Percentiles rank a stretch among this genome's conserved stretches.
Conservation (phyloP, 2,329 filamentous ascomycete species). For the Lojkania enalia region DNA sequence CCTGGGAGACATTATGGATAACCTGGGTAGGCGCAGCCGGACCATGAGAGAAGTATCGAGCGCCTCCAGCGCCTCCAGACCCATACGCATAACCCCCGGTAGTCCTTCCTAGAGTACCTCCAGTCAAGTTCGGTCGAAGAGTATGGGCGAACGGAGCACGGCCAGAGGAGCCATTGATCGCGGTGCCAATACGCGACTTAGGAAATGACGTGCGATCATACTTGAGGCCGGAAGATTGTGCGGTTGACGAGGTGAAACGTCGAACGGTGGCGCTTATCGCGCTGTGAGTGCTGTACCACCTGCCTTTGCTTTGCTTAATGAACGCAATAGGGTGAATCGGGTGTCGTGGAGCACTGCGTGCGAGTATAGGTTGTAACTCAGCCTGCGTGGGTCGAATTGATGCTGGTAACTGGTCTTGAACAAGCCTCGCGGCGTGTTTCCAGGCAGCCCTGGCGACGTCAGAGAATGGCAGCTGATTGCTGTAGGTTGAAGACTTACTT, state of each 20-base stretch:
- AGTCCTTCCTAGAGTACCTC: constrained; percentile 79
- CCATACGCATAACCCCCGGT: constrained; percentile 87
- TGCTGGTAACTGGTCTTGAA: constrained; percentile 51
- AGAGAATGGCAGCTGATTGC: constrained; percentile 9
- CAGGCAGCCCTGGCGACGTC: constrained; percentile 49
- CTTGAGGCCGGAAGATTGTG: constrained; percentile 44
- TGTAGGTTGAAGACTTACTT: constrained; percentile 32
- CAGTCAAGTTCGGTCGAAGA: constrained; percentile 88
- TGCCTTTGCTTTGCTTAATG: constrained; percentile 65
- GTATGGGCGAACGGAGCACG: constrained; percentile 86
- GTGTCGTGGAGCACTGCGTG: constrained; percentile 59
- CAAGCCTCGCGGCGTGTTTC: constrained; percentile 51
- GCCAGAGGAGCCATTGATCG: constrained; percentile 66
- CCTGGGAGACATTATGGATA: constrained; percentile 91
- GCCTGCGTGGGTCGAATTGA: constrained; percentile 48
- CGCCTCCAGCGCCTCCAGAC: constrained; percentile 68
- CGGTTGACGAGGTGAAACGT: constrained; percentile 56
- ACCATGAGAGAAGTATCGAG: constrained; percentile 86
- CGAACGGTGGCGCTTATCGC: constrained; percentile 50
- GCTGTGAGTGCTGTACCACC: constrained; percentile 64
- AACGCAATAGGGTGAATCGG: constrained; percentile 64
- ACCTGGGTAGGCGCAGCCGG: constrained; percentile 87
- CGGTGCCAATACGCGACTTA: constrained; percentile 59
- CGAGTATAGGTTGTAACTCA: constrained; percentile 63
- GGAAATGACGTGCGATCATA: constrained; percentile 58